Conservation (phyloP, 345 rosid species). For the Alliaria petiolata region DNA sequence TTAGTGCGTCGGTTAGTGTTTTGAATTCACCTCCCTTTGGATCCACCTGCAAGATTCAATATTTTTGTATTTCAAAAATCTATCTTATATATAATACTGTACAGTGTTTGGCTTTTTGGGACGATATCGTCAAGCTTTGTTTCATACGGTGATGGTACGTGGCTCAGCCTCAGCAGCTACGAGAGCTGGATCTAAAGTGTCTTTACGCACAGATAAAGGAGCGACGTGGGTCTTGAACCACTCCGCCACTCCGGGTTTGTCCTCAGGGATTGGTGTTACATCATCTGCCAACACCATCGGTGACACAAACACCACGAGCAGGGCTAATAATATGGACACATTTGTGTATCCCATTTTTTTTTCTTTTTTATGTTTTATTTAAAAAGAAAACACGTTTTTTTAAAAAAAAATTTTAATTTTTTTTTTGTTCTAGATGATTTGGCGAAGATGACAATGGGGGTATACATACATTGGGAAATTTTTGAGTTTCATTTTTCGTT, state of each 20-base stretch:
- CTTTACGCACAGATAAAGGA: constrained; percentile 30
- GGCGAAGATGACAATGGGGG: neutral
- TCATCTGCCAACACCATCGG: constrained; percentile 28
- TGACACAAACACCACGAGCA: constrained; percentile 18
- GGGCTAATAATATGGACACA: constrained; percentile 17
- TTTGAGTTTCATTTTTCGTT: neutral
- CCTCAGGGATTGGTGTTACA: constrained; percentile 36
- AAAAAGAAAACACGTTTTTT: neutral
- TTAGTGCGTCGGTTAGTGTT: constrained; percentile 45
- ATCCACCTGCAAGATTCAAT: constrained; percentile 4
- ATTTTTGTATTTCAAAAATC: too few species aligned
- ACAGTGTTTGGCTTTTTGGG: too few species aligned
- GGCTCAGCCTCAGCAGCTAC: constrained; percentile 40
- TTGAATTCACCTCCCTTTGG: constrained; percentile 43
- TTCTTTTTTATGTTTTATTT: neutral
- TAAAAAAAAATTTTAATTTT: neutral
- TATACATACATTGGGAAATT: neutral
- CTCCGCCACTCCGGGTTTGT: constrained; percentile 2
- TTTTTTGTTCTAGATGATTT: neutral
- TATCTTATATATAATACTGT: too few species aligned
- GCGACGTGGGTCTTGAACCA: constrained; percentile 46
- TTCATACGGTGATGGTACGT: constrained; percentile 38
- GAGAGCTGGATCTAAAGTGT: constrained; percentile 42
- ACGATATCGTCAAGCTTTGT: constrained; percentile 9
- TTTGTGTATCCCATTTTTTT: constrained; percentile 24